Conservation (phyloP, 2,329 filamentous ascomycete species). For the Xylogone sp. region DNA sequence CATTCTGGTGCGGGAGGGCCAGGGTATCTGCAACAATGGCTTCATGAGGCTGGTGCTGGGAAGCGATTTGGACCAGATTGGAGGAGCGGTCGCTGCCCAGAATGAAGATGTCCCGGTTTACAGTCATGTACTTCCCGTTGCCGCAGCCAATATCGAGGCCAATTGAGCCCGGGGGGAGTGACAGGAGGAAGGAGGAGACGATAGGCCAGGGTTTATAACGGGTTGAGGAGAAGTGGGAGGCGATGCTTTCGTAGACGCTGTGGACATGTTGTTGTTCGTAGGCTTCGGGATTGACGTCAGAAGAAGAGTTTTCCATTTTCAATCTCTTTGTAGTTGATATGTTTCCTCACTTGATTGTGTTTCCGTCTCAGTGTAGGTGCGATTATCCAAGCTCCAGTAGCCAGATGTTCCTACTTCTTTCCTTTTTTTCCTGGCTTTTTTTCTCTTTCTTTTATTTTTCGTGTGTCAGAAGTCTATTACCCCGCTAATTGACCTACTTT, state of each 20-base stretch:
- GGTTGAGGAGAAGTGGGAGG: conserved; percentile 78
- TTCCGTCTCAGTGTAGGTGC: no score
- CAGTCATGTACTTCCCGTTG: conserved; percentile 90
- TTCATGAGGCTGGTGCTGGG: conserved; percentile 50
- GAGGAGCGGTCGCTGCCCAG: conserved; percentile 79
- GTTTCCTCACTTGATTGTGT: no score
- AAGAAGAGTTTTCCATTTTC: no score
- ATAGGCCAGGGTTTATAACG: conserved; percentile 88
- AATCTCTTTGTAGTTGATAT: neutral
- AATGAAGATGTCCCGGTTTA: conserved; percentile 75
- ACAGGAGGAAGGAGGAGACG: conserved; percentile 72
- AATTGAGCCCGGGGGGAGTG: conserved; percentile 64
- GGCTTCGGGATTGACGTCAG: conserved; percentile 30
- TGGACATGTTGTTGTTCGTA: conserved; percentile 92
- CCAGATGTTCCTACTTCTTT: no score
- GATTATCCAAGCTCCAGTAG: no score
- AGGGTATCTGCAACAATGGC: conserved; percentile 79
- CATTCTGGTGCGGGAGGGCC: conserved; percentile 70
- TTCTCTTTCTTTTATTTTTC: no score
- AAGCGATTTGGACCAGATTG: conserved; percentile 49
- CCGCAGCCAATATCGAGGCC: conserved; percentile 93
- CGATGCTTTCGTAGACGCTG: conserved; percentile 83
- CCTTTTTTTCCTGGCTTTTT: no score
- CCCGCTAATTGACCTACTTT: no score
- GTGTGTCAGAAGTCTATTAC: no score